Percentiles rank a stretch among this genome's conserved stretches.
Evolutionary conservation across 495 filamentous ascomycete species (phyloP).

Genomic region (Amniculicola lignicola): DNA sequence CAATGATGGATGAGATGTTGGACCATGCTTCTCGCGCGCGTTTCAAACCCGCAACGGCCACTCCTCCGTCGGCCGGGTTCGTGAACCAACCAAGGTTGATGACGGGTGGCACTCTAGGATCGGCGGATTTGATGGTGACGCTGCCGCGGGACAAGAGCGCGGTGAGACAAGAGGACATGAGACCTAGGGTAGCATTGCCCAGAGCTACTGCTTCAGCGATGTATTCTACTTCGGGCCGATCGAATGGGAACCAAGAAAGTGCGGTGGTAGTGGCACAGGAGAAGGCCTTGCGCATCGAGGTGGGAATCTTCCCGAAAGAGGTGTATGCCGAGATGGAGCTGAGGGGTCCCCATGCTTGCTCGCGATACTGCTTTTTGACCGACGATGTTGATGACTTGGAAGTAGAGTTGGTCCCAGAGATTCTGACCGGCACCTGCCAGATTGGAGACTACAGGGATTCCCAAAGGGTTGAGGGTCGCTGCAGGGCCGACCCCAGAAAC

Average conservation of each 20-base stretch:
- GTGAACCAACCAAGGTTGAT: constrained; percentile 35
- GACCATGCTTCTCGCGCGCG: constrained; percentile 15
- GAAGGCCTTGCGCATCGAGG: constrained; percentile 37
- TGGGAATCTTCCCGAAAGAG: constrained; percentile 28
- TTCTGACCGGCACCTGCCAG: constrained; percentile 54
- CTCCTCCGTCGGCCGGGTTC: constrained; percentile 25
- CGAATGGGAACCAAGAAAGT: constrained; percentile 18
- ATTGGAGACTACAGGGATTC: constrained; percentile 42
- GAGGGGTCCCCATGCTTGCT: constrained; percentile 3
- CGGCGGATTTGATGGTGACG: constrained; percentile 26
- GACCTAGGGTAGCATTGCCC: constrained; percentile 14
- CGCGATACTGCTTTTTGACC: constrained; percentile 11
- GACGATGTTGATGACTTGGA: constrained; percentile 16
- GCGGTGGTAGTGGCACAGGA: constrained; percentile 1
- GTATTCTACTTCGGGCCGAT: constrained; percentile 30
- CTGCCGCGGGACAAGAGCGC: constrained; percentile 27
- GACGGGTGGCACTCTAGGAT: constrained; percentile 20
- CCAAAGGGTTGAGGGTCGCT: constrained; percentile 22
- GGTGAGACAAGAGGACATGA: constrained; percentile 5
- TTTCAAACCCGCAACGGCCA: constrained; percentile 32
- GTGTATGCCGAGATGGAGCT: constrained; percentile 29
- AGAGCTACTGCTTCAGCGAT: constrained; percentile 34
- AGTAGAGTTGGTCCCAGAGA: constrained; percentile 46
- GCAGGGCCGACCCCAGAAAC: constrained; percentile 37
- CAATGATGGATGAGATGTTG: constrained; percentile 2